phyloP scores from a whole-genome alignment of 2,329 filamentous ascomycete genomes.

The Stagonosporopsis chrysanthemi region DNA sequence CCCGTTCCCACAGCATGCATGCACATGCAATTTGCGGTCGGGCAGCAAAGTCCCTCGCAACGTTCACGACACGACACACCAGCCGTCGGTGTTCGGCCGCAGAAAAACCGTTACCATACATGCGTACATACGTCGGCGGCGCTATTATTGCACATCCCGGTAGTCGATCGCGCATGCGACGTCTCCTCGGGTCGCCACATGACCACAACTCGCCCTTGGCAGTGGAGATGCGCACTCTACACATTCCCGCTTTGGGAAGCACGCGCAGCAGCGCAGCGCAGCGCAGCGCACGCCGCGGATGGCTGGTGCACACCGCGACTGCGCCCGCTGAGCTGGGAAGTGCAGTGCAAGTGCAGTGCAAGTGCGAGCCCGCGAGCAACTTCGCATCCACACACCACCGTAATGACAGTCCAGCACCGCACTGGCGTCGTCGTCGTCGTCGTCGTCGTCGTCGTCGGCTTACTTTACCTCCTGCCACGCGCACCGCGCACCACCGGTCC shows the following conservation, averaged over 20 bases:
- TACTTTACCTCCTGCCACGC: too few relatives aligned
- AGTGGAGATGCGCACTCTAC: slow-evolving; percentile 9
- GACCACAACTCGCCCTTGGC: slow-evolving; percentile 18
- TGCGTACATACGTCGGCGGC: slow-evolving; percentile 24
- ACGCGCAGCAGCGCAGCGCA: neutral
- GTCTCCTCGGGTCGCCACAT: slow-evolving; percentile 29
- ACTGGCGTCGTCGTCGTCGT: too few relatives aligned
- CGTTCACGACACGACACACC: slow-evolving; percentile 10
- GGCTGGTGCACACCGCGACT: neutral
- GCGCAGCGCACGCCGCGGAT: too few relatives aligned
- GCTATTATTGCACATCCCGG: slow-evolving; percentile 7
- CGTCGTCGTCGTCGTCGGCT: too few relatives aligned
- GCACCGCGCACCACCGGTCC: neutral
- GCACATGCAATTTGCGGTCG: slow-evolving; percentile 19
- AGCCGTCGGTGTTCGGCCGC: slow-evolving; percentile 3
- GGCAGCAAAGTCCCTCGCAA: slow-evolving; percentile 25
- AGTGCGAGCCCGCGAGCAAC: slow-evolving; percentile 3
- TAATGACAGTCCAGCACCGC: neutral
- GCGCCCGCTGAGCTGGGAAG: slow-evolving; percentile 11
- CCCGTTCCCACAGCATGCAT: slow-evolving; percentile 1
- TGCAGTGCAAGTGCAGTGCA: neutral
- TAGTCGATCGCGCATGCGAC: slow-evolving; percentile 24
- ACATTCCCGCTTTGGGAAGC: slow-evolving; percentile 8
- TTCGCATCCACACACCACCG: neutral
- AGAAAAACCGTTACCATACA: slow-evolving; percentile 6